Base-by-base conservation (phyloP, 306 rosid genomes). In the Geum urbanum region DNA sequence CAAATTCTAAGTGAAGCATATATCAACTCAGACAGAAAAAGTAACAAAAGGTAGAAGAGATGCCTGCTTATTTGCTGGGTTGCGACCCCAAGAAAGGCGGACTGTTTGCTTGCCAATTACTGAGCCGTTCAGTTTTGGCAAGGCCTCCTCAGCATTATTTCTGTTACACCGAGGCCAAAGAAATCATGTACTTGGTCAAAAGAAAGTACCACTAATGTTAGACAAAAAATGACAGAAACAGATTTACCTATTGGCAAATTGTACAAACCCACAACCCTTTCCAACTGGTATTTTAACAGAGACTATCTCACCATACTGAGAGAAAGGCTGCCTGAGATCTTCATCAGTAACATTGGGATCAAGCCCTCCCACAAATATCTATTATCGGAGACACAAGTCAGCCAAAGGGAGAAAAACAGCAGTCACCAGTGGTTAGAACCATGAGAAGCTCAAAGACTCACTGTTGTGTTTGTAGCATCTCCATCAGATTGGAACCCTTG, bases 351-450 rank as follows among this genome's bases (percentile, higher is more conserved):
- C 97, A 76, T 84, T 86, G 55, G 99, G 88, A 79, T 95, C 99
- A 43, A 95, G 96, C 74, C 99, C 99, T 78, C 99, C 99, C 50
- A 95, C 99, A 87, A 95, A 95, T 82, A 95, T 91, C 99, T 95
- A 74, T 47, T 35, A 74, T 45, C 15, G 66, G 66, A 64, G 67
- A 74, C 56, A 66, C 6, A 8, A 50, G 47, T 88, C 73, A 85
- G 78, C 70, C 56, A 72, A 56, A 45, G 35, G 40, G 56, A 71
- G 40, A 49, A 59, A 60, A 70, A 54, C 6, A 54, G 24, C 24
- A n/a, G 40, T 40, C 22, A 37, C 52, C 40, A 62, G 60, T 62
- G 6, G 41, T 72, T 62, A 68, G 35, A 74, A 50, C 40, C 49
- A 48, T 47, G 52, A 50, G 45, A 66, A 59, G 72, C 66, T 73